Percentiles rank a stretch among this genome's conserved stretches.
Evolutionary conservation across 164 flowering plant species (phyloP).

Genomic region (Platanus orientalis): DNA sequence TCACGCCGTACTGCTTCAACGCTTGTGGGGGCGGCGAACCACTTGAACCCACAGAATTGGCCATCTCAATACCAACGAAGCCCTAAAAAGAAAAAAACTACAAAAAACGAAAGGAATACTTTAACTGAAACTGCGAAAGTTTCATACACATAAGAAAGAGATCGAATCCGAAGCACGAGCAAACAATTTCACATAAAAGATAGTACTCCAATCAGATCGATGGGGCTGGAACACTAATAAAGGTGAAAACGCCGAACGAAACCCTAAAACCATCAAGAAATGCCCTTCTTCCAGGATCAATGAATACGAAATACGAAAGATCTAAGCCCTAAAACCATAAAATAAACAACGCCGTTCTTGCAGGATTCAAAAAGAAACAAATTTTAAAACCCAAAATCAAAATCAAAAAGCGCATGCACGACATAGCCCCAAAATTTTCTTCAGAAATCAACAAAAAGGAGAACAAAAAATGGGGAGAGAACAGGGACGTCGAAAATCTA

Average conservation of each 20-base stretch:
- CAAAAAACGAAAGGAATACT: background rate
- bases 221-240: conserved; percentile 6
- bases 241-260: conserved; percentile 2
- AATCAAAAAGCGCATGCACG: background rate
- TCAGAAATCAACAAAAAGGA: background rate
- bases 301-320: background rate
- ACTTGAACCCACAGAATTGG: conserved; percentile 27
- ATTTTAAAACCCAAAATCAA: background rate
- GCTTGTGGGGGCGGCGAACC: conserved; percentile 28
- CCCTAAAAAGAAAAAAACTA: background rate
- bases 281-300: background rate
- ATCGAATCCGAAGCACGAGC: conserved; percentile 1
- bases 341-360: background rate
- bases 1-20: conserved; percentile 58
- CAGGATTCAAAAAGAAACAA: background rate
- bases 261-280: conserved; percentile 11
- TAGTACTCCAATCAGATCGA: conserved; percentile 3
- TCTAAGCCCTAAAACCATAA: background rate
- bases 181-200: conserved; percentile 13
- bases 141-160: background rate
- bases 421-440: too few species aligned
- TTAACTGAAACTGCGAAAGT: background rate
- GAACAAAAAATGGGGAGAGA: background rate
- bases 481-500: background rate
- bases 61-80: conserved; percentile 23